These are phyloP conservation scores for Colletotrichum sp. DNA, from an alignment of 2,329 filamentous ascomycete species.

Conservation along the genomic window DNA sequence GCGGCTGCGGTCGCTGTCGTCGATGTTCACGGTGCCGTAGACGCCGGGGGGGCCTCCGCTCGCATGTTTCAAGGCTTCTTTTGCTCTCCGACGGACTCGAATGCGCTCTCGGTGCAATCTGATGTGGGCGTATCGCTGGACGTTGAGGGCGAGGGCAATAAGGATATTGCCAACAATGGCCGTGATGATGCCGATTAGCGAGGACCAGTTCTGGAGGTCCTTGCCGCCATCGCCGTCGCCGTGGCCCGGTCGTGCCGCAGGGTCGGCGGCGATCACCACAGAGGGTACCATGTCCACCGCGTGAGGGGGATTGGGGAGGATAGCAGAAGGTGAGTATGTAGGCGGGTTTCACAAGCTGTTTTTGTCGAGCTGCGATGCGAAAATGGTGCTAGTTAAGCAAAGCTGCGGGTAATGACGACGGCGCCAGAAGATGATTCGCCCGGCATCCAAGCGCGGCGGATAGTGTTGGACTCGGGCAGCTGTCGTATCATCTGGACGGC, in stretches of 20 bases:
- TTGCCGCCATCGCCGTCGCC: conserved; percentile 46
- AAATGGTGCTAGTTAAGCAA: conserved; percentile 6
- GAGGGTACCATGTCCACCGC: conserved; percentile 8
- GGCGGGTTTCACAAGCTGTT: neutral
- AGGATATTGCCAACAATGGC: conserved; percentile 92
- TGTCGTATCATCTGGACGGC: conserved; percentile 19
- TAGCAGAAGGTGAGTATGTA: neutral
- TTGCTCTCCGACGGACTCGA: conserved; percentile 60
- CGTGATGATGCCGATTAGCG: conserved; percentile 91
- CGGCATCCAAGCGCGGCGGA: conserved; percentile 16
- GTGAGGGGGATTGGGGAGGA: neutral
- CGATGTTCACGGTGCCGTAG: conserved; percentile 38
- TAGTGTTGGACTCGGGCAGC: conserved; percentile 7
- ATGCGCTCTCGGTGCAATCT: conserved; percentile 75
- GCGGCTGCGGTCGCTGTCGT: neutral
- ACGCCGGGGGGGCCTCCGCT: conserved; percentile 30
- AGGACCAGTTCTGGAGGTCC: conserved; percentile 78
- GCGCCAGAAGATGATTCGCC: conserved; percentile 1
- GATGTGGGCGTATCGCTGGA: conserved; percentile 94
- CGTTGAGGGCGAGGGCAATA: conserved; percentile 94
- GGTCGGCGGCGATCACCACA: conserved; percentile 13
- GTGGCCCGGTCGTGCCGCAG: conserved; percentile 7
- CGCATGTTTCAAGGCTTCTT: conserved; percentile 55
- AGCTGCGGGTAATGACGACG: conserved; percentile 10
- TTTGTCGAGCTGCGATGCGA: neutral